Base-by-base conservation (phyloP, 2,329 filamentous ascomycete species). In the Claviceps humidiphila region DNA sequence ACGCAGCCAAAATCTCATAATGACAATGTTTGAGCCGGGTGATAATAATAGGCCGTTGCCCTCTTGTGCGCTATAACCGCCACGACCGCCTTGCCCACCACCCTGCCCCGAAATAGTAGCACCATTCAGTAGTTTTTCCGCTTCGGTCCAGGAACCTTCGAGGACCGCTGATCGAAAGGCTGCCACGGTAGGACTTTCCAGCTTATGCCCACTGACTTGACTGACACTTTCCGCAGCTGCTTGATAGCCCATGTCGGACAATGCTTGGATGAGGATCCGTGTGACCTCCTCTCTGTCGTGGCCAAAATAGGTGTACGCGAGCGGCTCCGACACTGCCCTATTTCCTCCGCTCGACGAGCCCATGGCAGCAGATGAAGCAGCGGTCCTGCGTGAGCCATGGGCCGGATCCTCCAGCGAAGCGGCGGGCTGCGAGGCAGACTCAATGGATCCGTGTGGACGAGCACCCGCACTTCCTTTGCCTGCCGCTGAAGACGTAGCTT, bases 261-360 rank as follows among this genome's bases (percentile, higher is more conserved):
- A 71, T 39, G 89, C 87, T 68, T 98, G 93, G 61, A 98, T 93
- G 60, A 98, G 70, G 57, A 97, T 85, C 51, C 93, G 78, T 5
- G 91, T 95, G 45, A 97, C 85, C 71, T 98, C 91, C 72, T 95
- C 89, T 64, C 89, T 81, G 64, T 93, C 81, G 64, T 97, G 91
- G 17, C 89, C 90, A 63, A 82, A 85, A 66, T 94, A 97, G 30
- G 66, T 68, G 45, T 59, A 49, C 2, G 61, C 56, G 13, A 55
- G 57, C 37, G 55, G 54, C 20, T 51, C 50, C 13, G 52, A 47
- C 16, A 54, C 42, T 24, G 49, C 54, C 49, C 52, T 55, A 53
- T 61, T 64, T n/a, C 62, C 59, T 37, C 61, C 60, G 48, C 57
- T 65, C 13, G 74, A 67, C 41, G 78, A 75, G 39, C 82, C 80